Conservation (phyloP, 352 stramenopile species). For the Pythium periplocum region DNA sequence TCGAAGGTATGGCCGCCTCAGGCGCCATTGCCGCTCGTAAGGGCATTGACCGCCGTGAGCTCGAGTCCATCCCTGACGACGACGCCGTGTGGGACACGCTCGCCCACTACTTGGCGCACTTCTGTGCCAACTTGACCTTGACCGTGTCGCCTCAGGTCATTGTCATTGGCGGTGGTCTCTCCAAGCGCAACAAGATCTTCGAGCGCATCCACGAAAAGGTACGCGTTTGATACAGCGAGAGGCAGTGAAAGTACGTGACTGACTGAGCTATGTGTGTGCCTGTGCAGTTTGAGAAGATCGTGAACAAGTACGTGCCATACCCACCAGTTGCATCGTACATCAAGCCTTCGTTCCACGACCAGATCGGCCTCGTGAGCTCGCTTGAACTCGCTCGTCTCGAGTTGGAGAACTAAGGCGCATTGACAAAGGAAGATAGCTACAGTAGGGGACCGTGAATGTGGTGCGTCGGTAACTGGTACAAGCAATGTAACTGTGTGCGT, state of each 20-base stretch:
- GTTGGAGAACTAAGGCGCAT: constrained; percentile 27
- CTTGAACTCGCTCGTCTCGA: constrained; percentile 70
- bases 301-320: constrained; percentile 82
- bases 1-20: constrained; percentile 91
- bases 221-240: background rate
- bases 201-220: constrained; percentile 67
- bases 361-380: constrained; percentile 82
- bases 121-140: constrained; percentile 93
- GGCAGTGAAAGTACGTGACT: too few species aligned
- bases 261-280: background rate
- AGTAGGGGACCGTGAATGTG: too few species aligned
- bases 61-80: constrained; percentile 80
- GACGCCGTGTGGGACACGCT: constrained; percentile 91
- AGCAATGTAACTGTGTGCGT: constrained; percentile 1
- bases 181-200: constrained; percentile 88
- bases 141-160: constrained; percentile 92
- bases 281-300: constrained; percentile 52
- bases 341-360: constrained; percentile 72
- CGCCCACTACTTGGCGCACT: constrained; percentile 93
- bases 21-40: constrained; percentile 88
- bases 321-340: constrained; percentile 73
- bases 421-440: constrained; percentile 1
- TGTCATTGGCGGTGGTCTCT: constrained; percentile 93
- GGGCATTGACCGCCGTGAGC: constrained; percentile 58
- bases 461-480: background rate